These are phyloP conservation scores for Toxicodendron radicans DNA, from an alignment of 345 rosid genomes.

Conservation along the genomic window DNA sequence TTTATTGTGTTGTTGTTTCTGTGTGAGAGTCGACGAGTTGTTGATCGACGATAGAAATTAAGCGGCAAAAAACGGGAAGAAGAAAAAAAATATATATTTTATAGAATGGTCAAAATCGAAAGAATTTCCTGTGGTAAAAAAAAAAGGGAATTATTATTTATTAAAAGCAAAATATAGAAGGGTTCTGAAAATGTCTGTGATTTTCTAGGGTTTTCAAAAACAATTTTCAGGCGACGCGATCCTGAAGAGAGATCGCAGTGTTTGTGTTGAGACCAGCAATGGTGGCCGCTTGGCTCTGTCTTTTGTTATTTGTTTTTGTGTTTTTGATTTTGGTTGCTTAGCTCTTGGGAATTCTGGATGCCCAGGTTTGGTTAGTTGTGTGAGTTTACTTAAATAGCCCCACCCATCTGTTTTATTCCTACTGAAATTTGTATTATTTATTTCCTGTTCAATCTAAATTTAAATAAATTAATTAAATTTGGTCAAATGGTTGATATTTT, in stretches of 20 bases:
- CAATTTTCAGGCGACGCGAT: not conserved
- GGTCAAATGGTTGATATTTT: too few species aligned
- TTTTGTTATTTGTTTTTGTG: not conserved
- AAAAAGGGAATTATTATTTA: not conserved
- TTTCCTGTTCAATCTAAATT: too few species aligned
- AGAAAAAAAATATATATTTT: not conserved
- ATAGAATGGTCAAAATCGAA: not conserved
- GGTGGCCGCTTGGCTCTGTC: not conserved
- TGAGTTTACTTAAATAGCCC: slow-evolving; percentile 6
- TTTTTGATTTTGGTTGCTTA: slow-evolving; percentile 3
- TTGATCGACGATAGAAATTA: not conserved
- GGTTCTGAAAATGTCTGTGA: slow-evolving; percentile 7
- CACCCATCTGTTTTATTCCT: not conserved
- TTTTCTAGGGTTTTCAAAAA: not conserved
- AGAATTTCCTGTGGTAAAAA: not conserved
- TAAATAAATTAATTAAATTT: too few species aligned
- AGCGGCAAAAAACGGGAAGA: not conserved
- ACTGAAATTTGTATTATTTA: too few species aligned
- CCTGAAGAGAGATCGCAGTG: slow-evolving; percentile 2
- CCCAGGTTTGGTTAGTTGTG: not conserved
- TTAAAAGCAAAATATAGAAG: not conserved
- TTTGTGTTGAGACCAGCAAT: not conserved
- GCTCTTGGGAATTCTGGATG: slow-evolving; percentile 12
- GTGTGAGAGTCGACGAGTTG: not conserved
- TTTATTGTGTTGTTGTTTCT: not conserved